A percentile compares a stretch with the other conserved stretches of the same genome.
These are phyloP conservation scores for Beauveria rudraprayagi DNA, from an alignment of 2,329 filamentous ascomycete genomes.

Conservation along the genomic window DNA sequence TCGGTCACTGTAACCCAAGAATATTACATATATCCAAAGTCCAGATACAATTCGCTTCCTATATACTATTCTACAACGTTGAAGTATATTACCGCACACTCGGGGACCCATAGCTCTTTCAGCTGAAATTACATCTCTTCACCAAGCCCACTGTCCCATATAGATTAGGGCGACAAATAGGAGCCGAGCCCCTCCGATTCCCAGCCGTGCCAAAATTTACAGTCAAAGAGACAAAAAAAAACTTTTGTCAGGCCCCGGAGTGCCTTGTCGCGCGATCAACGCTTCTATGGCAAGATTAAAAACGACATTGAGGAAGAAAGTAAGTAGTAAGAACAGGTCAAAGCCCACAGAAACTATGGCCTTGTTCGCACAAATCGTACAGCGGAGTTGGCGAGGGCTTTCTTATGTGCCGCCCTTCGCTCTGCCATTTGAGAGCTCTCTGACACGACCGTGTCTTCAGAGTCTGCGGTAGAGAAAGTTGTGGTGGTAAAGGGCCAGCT, in stretches of 20 bases:
- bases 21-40: not conserved
- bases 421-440: conserved; percentile 8
- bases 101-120: not conserved
- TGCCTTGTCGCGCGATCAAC: not conserved
- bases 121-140: not conserved
- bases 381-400: conserved; percentile 5
- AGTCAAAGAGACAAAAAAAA: not conserved
- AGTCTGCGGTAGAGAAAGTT: not conserved
- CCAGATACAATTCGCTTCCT: not conserved
- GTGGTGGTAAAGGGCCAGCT: conserved; percentile 11
- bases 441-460: conserved; percentile 8
- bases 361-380: conserved; percentile 11
- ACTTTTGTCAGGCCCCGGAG: not conserved
- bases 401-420: conserved; percentile 6
- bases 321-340: not conserved
- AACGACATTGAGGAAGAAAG: not conserved
- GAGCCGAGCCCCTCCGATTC: not conserved
- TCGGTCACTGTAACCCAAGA: not conserved
- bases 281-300: conserved; percentile 2
- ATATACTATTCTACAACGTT: not conserved
- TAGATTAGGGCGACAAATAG: not conserved
- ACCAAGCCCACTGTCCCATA: not conserved
- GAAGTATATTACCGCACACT: not conserved
- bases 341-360: not conserved
- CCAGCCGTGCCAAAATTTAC: not conserved